These are phyloP conservation scores for Flaveria sonorensis DNA, from an alignment of 129 eudicot genomes.

Conservation along the genomic window DNA sequence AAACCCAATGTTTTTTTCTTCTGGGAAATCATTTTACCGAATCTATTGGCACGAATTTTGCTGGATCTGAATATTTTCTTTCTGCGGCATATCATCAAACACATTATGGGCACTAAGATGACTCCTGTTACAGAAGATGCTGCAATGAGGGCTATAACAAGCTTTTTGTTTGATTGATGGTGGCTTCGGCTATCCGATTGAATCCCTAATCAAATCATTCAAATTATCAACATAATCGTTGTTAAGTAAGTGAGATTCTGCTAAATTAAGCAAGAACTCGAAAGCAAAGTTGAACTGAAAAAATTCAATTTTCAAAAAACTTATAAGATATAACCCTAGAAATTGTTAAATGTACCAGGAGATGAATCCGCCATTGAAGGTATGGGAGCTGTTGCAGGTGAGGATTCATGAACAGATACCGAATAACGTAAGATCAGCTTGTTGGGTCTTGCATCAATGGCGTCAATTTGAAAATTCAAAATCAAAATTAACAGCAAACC, in stretches of 20 bases:
- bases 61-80: constrained; percentile 42
- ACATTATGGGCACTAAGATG: constrained; percentile 43
- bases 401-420: constrained; percentile 29
- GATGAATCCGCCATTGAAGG: constrained; percentile 44
- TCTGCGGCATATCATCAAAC: constrained; percentile 54
- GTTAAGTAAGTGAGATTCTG: too few species aligned
- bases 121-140: constrained; percentile 44
- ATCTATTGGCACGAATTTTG: constrained; percentile 27
- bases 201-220: constrained; percentile 36
- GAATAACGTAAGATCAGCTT: constrained; percentile 26
- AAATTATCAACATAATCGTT: constrained; percentile 24
- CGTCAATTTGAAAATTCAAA: constrained; percentile 33
- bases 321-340: constrained; percentile 1
- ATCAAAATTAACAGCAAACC: constrained; percentile 24
- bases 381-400: constrained; percentile 39
- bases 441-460: constrained; percentile 43
- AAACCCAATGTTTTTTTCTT: constrained; percentile 1
- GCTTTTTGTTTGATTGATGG: constrained; percentile 41
- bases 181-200: constrained; percentile 28
- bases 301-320: background rate
- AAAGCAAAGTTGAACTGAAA: background rate
- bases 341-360: constrained; percentile 46
- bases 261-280: too few species aligned
- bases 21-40: constrained; percentile 42
- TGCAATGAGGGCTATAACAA: constrained; percentile 49